phyloP scores from a whole-genome alignment of 495 filamentous ascomycete genomes.

The Aspergillus saccharolyticus region DNA sequence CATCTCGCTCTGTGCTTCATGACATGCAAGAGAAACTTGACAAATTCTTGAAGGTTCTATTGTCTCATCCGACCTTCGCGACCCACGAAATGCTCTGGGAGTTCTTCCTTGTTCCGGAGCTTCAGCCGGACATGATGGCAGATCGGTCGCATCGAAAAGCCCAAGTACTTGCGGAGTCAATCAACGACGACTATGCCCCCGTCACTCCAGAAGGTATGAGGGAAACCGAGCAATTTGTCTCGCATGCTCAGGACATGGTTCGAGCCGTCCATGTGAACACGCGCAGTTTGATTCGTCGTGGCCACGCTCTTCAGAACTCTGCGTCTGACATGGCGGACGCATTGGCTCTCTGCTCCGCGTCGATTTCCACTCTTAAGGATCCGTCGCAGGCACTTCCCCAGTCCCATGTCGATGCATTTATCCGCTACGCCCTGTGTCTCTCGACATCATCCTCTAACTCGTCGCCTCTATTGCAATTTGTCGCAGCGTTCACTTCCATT shows the following conservation, averaged over 20 bases:
- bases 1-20: slow-evolving; percentile 78
- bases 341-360: slow-evolving; percentile 51
- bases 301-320: slow-evolving; percentile 32
- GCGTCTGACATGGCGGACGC: slow-evolving; percentile 64
- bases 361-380: slow-evolving; percentile 44
- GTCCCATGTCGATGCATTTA: slow-evolving; percentile 64
- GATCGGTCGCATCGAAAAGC: slow-evolving; percentile 85
- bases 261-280: slow-evolving; percentile 77
- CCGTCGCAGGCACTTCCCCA: slow-evolving; percentile 53
- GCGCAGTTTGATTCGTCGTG: slow-evolving; percentile 64
- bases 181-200: slow-evolving; percentile 81
- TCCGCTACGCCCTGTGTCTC: slow-evolving; percentile 63
- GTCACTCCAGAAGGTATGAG: slow-evolving; percentile 64
- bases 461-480: slow-evolving; percentile 64
- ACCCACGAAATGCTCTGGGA: slow-evolving; percentile 99
- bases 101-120: slow-evolving; percentile 94
- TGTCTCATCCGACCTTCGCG: slow-evolving; percentile 87
- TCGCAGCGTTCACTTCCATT: slow-evolving; percentile 67
- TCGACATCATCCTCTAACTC: slow-evolving; percentile 63
- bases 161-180: slow-evolving; percentile 70
- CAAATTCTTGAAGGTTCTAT: slow-evolving; percentile 76
- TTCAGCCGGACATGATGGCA: slow-evolving; percentile 84
- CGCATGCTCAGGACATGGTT: slow-evolving; percentile 82
- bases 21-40: slow-evolving; percentile 86
- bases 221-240: slow-evolving; percentile 92